Conservation (phyloP, 345 rosid genomes). For the Eutrema japonicum region DNA sequence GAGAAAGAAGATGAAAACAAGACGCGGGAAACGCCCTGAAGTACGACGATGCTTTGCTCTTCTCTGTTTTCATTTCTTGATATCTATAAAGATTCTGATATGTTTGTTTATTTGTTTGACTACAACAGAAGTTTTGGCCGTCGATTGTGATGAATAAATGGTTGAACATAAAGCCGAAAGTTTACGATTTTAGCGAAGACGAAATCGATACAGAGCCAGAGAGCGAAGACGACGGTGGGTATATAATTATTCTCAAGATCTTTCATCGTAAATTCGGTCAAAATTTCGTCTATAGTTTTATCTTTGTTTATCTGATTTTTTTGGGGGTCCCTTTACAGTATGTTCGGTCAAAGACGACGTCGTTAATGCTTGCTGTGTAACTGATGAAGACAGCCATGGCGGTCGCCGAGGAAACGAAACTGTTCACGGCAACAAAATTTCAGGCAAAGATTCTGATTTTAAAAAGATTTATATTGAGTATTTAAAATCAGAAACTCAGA, state of each 20-base stretch:
- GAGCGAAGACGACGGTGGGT: constrained; percentile 89
- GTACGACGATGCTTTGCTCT: constrained; percentile 41
- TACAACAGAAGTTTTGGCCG: constrained; percentile 81
- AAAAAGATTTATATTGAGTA: neutral
- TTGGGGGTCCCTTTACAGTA: constrained; percentile 32
- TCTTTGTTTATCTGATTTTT: neutral
- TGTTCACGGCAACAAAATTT: constrained; percentile 47
- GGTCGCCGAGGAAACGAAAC: constrained; percentile 41
- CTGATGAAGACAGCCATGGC: constrained; percentile 24
- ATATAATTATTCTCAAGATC: neutral
- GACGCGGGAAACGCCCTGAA: constrained; percentile 74
- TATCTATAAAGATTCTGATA: constrained; percentile 17
- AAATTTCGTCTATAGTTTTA: neutral
- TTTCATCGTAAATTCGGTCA: neutral
- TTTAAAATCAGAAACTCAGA: neutral
- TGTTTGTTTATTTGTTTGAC: constrained; percentile 23
- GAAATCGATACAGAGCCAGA: constrained; percentile 88
- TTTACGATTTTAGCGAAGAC: constrained; percentile 88
- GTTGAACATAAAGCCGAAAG: constrained; percentile 86
- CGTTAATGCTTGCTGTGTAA: neutral
- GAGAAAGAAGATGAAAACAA: constrained; percentile 52
- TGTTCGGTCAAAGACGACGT: constrained; percentile 37
- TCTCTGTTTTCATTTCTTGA: constrained; percentile 3
- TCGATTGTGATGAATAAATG: constrained; percentile 97
- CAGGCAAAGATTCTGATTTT: constrained; percentile 52